These are phyloP conservation scores for Aspergillus cavernicola DNA, from an alignment of 495 filamentous ascomycete species.

Conservation along the genomic window DNA sequence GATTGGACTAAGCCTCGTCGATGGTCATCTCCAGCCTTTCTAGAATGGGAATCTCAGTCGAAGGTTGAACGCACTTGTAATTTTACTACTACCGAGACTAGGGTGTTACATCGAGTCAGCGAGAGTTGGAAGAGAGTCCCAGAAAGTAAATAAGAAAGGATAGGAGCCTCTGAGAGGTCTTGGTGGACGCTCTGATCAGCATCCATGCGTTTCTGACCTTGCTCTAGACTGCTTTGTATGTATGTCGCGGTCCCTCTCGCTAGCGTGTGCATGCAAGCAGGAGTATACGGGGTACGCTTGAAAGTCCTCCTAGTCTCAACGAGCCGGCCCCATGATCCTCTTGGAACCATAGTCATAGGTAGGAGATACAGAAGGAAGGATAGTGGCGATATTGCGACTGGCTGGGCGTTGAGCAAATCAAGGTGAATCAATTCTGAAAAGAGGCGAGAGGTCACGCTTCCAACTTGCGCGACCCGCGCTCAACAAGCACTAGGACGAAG, in stretches of 20 bases:
- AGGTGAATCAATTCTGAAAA: too few relatives aligned
- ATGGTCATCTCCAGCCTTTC: slow-evolving; percentile 26
- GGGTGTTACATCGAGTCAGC: slow-evolving; percentile 10
- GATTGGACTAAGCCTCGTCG: slow-evolving; percentile 33
- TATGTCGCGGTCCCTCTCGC: slow-evolving; percentile 7
- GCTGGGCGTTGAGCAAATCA: slow-evolving; percentile 1
- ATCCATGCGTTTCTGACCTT: slow-evolving; percentile 15
- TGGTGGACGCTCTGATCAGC: slow-evolving; percentile 10
- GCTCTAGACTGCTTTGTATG: slow-evolving; percentile 12
- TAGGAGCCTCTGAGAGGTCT: not conserved
- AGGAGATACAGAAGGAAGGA: slow-evolving; percentile 1
- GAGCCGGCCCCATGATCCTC: slow-evolving; percentile 7
- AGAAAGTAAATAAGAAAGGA: slow-evolving; percentile 5
- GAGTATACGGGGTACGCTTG: not conserved
- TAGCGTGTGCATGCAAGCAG: slow-evolving; percentile 7
- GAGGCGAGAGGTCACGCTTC: slow-evolving; percentile 5
- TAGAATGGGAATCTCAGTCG: slow-evolving; percentile 19
- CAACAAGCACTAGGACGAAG: not conserved
- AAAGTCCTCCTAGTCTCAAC: slow-evolving; percentile 4
- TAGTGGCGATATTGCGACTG: slow-evolving; percentile 8
- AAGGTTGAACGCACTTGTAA: slow-evolving; percentile 15
- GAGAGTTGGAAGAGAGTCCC: not conserved
- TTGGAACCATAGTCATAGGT: slow-evolving; percentile 1
- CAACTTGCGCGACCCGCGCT: not conserved
- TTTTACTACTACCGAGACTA: slow-evolving; percentile 10